phyloP scores from a whole-genome alignment of 306 rosid species.

The Clitoria ternatea region DNA sequence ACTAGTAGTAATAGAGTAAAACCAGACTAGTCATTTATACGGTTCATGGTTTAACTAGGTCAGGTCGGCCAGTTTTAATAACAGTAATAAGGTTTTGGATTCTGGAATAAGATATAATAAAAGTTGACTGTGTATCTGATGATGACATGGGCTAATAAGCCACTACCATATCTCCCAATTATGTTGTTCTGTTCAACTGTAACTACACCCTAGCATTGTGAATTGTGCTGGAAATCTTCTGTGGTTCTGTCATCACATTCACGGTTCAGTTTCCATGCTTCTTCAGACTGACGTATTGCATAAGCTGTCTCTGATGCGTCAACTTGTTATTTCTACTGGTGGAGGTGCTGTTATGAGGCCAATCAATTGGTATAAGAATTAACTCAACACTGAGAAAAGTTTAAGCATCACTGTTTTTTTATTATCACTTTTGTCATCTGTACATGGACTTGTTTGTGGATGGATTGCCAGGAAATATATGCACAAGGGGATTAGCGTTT shows the following conservation, averaged over 20 bases:
- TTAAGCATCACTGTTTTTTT: neutral
- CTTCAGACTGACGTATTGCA: constrained; percentile 72
- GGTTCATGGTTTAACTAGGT: too few species aligned
- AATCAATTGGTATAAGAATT: constrained; percentile 69
- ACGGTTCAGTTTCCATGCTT: constrained; percentile 5
- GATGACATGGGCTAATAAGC: constrained; percentile 1
- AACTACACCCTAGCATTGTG: neutral
- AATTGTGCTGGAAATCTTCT: neutral
- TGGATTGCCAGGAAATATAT: constrained; percentile 69
- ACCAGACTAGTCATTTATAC: too few species aligned
- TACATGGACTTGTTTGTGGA: constrained; percentile 15
- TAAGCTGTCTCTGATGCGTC: constrained; percentile 61
- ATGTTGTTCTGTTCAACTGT: neutral
- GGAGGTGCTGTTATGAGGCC: constrained; percentile 91
- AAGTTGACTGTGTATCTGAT: neutral
- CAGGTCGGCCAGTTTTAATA: too few species aligned
- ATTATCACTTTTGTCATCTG: constrained; percentile 4
- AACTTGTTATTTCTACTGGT: constrained; percentile 80
- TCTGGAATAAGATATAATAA: constrained; percentile 8
- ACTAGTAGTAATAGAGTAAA: too few species aligned
- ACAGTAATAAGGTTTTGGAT: too few species aligned
- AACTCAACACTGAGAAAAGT: neutral
- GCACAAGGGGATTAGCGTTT: constrained; percentile 82
- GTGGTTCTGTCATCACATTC: constrained; percentile 16
- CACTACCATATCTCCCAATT: neutral